Conservation (phyloP, 768 basidiomycete species). For the Xerocomus spinulosus region DNA sequence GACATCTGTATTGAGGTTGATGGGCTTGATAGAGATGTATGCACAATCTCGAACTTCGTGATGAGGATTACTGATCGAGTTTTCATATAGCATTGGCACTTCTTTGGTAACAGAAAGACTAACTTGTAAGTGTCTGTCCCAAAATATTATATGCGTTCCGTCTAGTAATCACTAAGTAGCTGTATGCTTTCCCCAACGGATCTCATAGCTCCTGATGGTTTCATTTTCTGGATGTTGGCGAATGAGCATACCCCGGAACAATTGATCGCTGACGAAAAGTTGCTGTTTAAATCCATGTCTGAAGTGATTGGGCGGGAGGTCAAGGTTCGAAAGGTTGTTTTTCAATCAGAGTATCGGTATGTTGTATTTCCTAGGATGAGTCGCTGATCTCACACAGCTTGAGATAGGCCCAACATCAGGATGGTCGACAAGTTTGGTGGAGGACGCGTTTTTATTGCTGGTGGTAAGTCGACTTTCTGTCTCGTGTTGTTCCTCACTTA, state of each 20-base stretch:
- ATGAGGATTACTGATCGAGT: background rate
- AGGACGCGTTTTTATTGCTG: slow-evolving; percentile 44
- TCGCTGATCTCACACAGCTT: background rate
- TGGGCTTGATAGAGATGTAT: slow-evolving; percentile 29
- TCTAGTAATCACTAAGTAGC: background rate
- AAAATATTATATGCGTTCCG: background rate
- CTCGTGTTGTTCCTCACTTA: background rate
- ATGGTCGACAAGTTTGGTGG: slow-evolving; percentile 42
- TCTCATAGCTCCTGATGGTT: slow-evolving; percentile 3
- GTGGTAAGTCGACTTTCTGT: slow-evolving; percentile 28
- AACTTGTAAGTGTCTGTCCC: slow-evolving; percentile 2
- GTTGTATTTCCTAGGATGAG: slow-evolving; percentile 1
- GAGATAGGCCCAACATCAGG: slow-evolving; percentile 41
- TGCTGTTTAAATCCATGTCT: slow-evolving; percentile 26
- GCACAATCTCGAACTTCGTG: background rate
- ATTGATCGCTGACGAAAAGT: slow-evolving; percentile 15
- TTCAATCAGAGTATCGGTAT: slow-evolving; percentile 24
- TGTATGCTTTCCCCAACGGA: slow-evolving; percentile 1
- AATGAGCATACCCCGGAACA: slow-evolving; percentile 6
- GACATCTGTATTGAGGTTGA: slow-evolving; percentile 35
- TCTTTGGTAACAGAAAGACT: slow-evolving; percentile 6
- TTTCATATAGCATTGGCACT: slow-evolving; percentile 20
- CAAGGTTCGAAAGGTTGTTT: slow-evolving; percentile 25
- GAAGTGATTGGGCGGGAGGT: slow-evolving; percentile 25
- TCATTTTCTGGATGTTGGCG: background rate